phyloP scores from a whole-genome alignment of 305 asterid genomes.

The Coffea humblotiana region DNA sequence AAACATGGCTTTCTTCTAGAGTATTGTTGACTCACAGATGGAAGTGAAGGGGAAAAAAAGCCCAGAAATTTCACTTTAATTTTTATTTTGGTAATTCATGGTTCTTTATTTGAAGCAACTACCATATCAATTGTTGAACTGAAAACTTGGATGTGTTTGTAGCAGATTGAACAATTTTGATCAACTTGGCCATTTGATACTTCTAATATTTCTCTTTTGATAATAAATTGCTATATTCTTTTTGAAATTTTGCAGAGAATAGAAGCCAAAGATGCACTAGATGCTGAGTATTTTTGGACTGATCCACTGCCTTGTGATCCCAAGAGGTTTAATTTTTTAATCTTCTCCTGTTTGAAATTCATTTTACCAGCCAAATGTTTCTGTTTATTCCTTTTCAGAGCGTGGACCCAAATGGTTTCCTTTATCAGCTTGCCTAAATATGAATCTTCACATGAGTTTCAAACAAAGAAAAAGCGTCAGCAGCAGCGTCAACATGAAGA shows the following conservation, averaged over 20 bases:
- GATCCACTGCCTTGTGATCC: conserved; percentile 95
- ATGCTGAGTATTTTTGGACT: conserved; percentile 92
- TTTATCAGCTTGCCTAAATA: conserved; percentile 77
- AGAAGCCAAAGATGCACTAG: conserved; percentile 89
- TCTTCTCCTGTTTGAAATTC: neutral
- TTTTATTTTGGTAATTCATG: neutral
- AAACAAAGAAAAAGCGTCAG: conserved; percentile 95
- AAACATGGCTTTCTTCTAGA: neutral
- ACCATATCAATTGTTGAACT: neutral
- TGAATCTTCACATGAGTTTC: conserved; percentile 95
- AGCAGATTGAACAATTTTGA: no score
- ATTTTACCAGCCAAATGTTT: neutral
- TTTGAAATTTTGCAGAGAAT: conserved; percentile 59
- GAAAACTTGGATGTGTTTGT: no score
- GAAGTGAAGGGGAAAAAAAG: neutral
- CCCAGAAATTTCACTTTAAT: no score
- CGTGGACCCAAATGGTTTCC: conserved; percentile 18
- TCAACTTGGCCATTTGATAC: neutral
- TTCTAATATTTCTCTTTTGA: conserved; percentile 5
- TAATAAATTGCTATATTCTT: neutral
- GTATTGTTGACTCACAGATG: neutral
- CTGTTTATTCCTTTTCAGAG: conserved; percentile 10
- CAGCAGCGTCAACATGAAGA: conserved; percentile 91
- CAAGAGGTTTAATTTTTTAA: conserved; percentile 51
- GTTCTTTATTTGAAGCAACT: neutral